Evolutionary conservation across 495 filamentous ascomycete genomes (phyloP), one percentile per base, ranked within the genome.

Genomic region (Daldinia decipiens): DNA sequence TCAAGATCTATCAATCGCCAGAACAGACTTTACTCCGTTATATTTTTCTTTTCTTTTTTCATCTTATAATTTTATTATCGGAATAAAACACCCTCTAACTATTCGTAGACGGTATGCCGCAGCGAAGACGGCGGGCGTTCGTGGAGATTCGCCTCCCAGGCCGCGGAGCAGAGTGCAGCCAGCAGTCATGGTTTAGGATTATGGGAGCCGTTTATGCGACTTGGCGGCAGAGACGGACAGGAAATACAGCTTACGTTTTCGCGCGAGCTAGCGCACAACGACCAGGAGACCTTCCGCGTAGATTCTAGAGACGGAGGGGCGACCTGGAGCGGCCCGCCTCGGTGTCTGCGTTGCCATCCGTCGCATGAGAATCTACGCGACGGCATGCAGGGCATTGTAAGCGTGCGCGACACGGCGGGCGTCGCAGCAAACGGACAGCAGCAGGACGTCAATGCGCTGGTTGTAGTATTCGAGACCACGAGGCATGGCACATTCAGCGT

Each of bases 121-220:
- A 88, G 86, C 26, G 76, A 64, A 11, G 86, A 91, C 70, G 81
- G 79, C 51, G 88, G 87, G 1, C 77, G 71, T 1, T 80, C 77
- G 1, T 90, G 87, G 88, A 59, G 59, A 3, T 90, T 81, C 71
- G 79, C 86, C 0, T 82, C 84, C n/a, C 86, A 87, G 59, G 84
- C 87, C 9, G 68, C 60, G 21, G 69, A 80, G 60, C 68, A 72
- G 21, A 71, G 59, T 24, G 82, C 80, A 1, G 77, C 82, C 58
- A 79, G 80, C 38, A 73, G 69, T 7, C 70, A 78, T 0, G 82
- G 83, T 0, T 73, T 85, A 11, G 87, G 87, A 0, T 80, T 86
- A 31, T 90, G 87, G 88, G 88, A 90, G 70, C 87, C 88, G 1
- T 89, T 89, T 73, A 85, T 90, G 81, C 78, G 87, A 12, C 70